phyloP scores from a whole-genome alignment of 192 early-diverging fungal genomes.

The Gryganskiella cystojenkinii region DNA sequence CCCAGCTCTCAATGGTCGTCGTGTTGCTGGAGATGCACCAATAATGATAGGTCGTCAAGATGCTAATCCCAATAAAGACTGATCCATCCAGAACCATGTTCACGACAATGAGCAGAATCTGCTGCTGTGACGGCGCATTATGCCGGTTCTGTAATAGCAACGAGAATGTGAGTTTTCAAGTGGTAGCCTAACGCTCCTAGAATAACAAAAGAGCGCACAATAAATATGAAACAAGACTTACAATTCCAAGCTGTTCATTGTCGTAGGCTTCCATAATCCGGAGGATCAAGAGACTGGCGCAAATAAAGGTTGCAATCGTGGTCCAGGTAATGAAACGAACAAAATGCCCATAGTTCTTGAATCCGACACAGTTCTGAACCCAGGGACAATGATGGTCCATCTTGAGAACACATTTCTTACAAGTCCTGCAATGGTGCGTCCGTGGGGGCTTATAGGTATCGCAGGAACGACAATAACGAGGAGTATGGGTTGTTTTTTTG shows the following conservation, averaged over 20 bases:
- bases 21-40: conserved; percentile 77
- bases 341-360: conserved; percentile 79
- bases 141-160: conserved; percentile 21
- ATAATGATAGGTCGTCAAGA: conserved; percentile 75
- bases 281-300: conserved; percentile 33
- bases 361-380: conserved; percentile 89
- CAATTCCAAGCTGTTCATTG: conserved; percentile 26
- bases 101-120: conserved; percentile 81
- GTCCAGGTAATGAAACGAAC: conserved; percentile 83
- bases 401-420: conserved; percentile 82
- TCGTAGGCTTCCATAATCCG: conserved; percentile 40
- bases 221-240: conserved; percentile 10
- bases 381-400: conserved; percentile 95
- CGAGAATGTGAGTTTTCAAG: no score
- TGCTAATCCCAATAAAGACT: conserved; percentile 77
- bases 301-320: conserved; percentile 61
- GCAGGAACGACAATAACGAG: conserved; percentile 76
- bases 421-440: conserved; percentile 80
- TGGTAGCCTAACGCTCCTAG: no score
- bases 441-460: conserved; percentile 77
- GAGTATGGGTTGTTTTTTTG: conserved; percentile 74
- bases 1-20: conserved; percentile 88
- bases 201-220: neutral
- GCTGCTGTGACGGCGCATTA: conserved; percentile 64
- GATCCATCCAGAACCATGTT: conserved; percentile 78